These are phyloP conservation scores for Backusella mclennaniae DNA, from an alignment of 192 early-diverging fungal genomes.

Conservation along the genomic window DNA sequence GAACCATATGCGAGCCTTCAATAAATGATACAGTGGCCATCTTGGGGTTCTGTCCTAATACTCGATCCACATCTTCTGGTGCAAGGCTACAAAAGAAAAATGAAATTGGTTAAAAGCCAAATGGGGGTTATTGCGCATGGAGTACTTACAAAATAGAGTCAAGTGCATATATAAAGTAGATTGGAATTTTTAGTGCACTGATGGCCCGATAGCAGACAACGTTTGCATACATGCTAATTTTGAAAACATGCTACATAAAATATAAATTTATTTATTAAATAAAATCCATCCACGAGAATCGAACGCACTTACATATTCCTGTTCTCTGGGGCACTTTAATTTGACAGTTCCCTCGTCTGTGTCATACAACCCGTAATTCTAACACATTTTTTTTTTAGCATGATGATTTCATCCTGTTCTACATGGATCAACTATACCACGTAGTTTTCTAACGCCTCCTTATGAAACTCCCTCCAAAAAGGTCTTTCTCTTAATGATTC, in stretches of 20 bases:
- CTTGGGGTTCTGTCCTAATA: conserved; percentile 14
- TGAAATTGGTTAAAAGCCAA: not conserved
- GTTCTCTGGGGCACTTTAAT: conserved; percentile 43
- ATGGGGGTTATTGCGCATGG: not conserved
- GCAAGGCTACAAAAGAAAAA: not conserved
- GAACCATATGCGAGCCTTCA: conserved; percentile 40
- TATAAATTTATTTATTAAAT: not conserved
- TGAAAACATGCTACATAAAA: conserved; percentile 16
- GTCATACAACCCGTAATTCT: conserved; percentile 48
- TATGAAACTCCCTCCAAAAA: conserved; percentile 46
- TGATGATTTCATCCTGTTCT: not conserved
- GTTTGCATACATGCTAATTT: conserved; percentile 14
- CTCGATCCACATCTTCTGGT: conserved; percentile 20
- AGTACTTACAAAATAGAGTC: conserved; percentile 39
- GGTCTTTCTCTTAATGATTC: conserved; percentile 20
- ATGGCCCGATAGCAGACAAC: conserved; percentile 30
- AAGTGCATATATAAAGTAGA: conserved; percentile 40
- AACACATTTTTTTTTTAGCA: not conserved
- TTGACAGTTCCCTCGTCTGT: conserved; percentile 36
- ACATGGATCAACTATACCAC: conserved; percentile 36
- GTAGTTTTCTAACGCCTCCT: conserved; percentile 51
- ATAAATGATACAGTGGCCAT: conserved; percentile 18
- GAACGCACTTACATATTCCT: conserved; percentile 42
- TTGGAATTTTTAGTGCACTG: conserved; percentile 32
- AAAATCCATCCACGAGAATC: not conserved